Base-by-base conservation (phyloP, 2,329 filamentous ascomycete species). In the Ophiostoma sp. region DNA sequence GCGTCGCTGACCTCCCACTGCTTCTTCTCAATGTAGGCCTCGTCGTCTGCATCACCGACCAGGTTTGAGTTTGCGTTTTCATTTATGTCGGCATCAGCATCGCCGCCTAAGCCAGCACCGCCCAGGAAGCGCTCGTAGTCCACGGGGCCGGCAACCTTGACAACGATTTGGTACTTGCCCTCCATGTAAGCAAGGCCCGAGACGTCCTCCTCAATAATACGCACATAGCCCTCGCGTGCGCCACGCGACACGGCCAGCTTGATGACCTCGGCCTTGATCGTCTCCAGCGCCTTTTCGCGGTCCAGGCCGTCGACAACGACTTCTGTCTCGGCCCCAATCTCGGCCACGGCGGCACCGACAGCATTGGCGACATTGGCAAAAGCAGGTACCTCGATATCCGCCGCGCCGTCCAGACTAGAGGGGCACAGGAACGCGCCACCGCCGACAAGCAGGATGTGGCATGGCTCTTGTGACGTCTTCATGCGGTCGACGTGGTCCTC, bases 391-490 rank as follows among this genome's bases (percentile, higher is more conserved):
- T 57, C 52, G 10, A 57, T 57, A 6, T 57, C 52, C 1, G 52
- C 52, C n/a, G 17, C 52, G 4, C 52, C 52, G 10, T 57, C 52
- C n/a, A 57, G 52, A 27, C 8, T 23, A 0, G 52, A 27, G 11
- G 52, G 52, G 52, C 52, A 57, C 52, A 57, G 11, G 10, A 57
- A 57, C 11, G 52, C 52, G 6, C 88, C 88, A 0, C 88, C 88
- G 13, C 88, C 87, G 0, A 90, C 88, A 0, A 90, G 83, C 1
- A 90, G 76, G 0, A 89, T 86, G 0, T 85, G 83, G 0, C 88
- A 73, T 35, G 87, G 83, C 27, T 84, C 83, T 0, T 85, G 85
- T 0, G 86, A 87, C 0, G 84, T 87, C 75, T 89, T 89, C 82
- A 88, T 88, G 4, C 81, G 85, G 74, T 89, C 87, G 35, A 89